A percentile compares a stretch with the other conserved stretches of the same genome.
Evolutionary conservation across 345 rosid genomes (phyloP).

Genomic region (Citrus inodora): DNA sequence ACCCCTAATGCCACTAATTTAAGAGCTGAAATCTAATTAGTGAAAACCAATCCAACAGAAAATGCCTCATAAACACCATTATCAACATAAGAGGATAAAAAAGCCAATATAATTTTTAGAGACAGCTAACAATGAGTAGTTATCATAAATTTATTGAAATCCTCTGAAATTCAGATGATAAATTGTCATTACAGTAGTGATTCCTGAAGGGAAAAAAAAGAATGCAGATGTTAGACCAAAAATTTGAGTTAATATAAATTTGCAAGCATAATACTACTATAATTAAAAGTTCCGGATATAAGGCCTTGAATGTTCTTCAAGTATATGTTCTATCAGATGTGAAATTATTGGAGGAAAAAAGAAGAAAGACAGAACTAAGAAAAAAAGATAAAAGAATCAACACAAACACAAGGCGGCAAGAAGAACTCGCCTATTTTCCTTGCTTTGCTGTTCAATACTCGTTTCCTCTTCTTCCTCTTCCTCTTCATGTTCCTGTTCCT

Average conservation of each 20-base stretch:
- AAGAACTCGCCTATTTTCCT: slow-evolving; percentile 43
- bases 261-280: background rate
- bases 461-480: slow-evolving; percentile 32
- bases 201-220: background rate
- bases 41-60: background rate
- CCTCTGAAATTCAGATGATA: background rate
- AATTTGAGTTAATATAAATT: background rate
- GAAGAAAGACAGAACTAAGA: background rate
- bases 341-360: background rate
- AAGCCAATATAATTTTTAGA: background rate
- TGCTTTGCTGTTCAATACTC: slow-evolving; percentile 32
- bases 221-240: background rate
- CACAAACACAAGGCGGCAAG: slow-evolving; percentile 3
- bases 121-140: background rate
- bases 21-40: background rate
- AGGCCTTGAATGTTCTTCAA: background rate
- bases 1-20: too few relatives aligned
- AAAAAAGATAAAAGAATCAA: background rate
- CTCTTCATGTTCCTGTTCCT: slow-evolving; percentile 10
- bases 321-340: background rate
- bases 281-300: background rate
- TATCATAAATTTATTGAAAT: background rate
- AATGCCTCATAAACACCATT: background rate
- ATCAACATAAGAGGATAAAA: background rate
- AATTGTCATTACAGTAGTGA: background rate